phyloP scores from a whole-genome alignment of 169 alveolate genomes.

The Toxoplasma gondii region DNA sequence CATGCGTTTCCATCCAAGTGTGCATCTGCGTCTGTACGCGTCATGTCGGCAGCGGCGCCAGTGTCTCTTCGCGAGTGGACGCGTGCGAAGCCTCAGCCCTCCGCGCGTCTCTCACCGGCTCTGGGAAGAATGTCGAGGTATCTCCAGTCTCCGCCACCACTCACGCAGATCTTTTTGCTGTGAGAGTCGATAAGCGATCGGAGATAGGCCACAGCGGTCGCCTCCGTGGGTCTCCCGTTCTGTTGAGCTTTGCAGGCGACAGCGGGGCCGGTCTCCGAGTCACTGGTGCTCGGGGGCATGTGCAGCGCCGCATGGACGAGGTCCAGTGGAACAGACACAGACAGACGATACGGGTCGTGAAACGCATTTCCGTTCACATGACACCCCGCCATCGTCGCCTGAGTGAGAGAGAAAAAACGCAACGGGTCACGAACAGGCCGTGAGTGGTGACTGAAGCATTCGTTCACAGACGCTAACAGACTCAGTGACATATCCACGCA shows the following conservation, averaged over 20 bases:
- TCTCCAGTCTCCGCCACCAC: conserved; percentile 56
- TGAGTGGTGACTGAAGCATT: too few species aligned
- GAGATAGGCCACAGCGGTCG: not conserved
- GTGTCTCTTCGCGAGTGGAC: not conserved
- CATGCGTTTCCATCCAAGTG: not conserved
- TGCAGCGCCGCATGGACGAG: conserved; percentile 9
- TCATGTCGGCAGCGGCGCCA: not conserved
- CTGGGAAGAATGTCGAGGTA: conserved; percentile 43
- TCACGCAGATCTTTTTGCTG: conserved; percentile 34
- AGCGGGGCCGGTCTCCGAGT: not conserved
- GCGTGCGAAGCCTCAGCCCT: not conserved
- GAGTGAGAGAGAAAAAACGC: not conserved
- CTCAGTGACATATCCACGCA: too few species aligned
- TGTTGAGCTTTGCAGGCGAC: not conserved
- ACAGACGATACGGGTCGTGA: conserved; percentile 73
- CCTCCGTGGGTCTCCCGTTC: not conserved
- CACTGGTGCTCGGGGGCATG: not conserved
- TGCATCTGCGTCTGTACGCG: too few species aligned
- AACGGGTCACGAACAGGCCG: not conserved
- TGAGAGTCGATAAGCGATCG: not conserved
- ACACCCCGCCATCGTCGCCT: conserved; percentile 48
- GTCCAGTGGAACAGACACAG: conserved; percentile 60
- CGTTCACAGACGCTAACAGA: too few species aligned
- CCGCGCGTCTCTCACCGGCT: not conserved
- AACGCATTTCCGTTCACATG: conserved; percentile 71